phyloP scores from a whole-genome alignment of 768 basidiomycete genomes.

The Trametes cingulata region DNA sequence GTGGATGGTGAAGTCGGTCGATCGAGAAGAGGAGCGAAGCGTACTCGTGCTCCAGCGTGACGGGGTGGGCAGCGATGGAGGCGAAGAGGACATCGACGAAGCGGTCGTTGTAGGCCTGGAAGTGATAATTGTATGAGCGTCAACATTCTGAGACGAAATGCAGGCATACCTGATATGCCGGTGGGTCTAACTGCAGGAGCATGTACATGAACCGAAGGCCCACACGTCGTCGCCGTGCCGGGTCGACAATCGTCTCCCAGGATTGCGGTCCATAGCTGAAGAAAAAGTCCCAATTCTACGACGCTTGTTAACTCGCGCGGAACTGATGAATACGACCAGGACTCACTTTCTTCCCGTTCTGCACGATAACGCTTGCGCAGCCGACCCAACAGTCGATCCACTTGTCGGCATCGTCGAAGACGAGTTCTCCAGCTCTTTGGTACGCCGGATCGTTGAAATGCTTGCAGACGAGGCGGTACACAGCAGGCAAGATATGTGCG shows the following conservation, averaged over 20 bases:
- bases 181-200: constrained; percentile 59
- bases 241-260: constrained; percentile 55
- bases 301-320: neutral
- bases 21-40: constrained; percentile 55
- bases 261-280: constrained; percentile 53
- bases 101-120: constrained; percentile 46
- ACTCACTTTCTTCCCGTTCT: constrained; percentile 47
- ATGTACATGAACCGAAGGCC: constrained; percentile 62
- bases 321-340: neutral
- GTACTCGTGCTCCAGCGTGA: constrained; percentile 61
- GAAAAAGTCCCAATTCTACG: constrained; percentile 63
- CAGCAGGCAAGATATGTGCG: constrained; percentile 48
- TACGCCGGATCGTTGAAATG: constrained; percentile 41
- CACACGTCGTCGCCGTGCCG: constrained; percentile 54
- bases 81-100: constrained; percentile 58
- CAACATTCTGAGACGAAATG: too few species aligned
- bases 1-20: constrained; percentile 55
- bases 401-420: constrained; percentile 43
- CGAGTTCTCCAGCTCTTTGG: constrained; percentile 21
- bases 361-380: constrained; percentile 62
- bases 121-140: too few species aligned
- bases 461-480: constrained; percentile 57
- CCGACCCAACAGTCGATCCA: constrained; percentile 78
- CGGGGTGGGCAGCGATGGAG: constrained; percentile 47
- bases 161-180: constrained; percentile 54